Conservation (phyloP, 2,329 filamentous ascomycete genomes). For the Fonsecaea nubica region DNA sequence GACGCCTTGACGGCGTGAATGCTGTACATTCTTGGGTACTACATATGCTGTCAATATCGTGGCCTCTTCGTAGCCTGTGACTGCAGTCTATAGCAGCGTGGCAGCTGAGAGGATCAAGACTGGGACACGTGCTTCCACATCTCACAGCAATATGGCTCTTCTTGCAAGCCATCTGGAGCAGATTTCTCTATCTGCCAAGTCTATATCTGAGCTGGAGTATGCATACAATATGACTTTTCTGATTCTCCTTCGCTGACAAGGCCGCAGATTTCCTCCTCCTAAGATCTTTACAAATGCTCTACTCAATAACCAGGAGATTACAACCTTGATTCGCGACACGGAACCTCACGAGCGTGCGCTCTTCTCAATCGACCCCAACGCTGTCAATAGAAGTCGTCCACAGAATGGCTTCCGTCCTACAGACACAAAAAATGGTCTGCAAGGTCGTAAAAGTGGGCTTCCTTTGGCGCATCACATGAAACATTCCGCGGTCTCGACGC, state of each 20-base stretch:
- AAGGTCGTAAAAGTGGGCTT: slow-evolving; percentile 47
- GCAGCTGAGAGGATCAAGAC: slow-evolving; percentile 6
- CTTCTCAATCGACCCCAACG: slow-evolving; percentile 84
- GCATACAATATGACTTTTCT: slow-evolving; percentile 42
- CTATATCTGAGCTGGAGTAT: slow-evolving; percentile 76
- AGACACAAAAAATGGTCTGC: slow-evolving; percentile 11
- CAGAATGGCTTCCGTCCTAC: slow-evolving; percentile 4
- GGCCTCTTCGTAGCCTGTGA: neutral
- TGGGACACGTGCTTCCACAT: slow-evolving; percentile 17
- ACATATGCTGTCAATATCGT: neutral
- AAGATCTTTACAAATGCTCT: slow-evolving; percentile 96
- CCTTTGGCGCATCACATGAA: slow-evolving; percentile 70
- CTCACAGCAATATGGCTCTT: slow-evolving; percentile 64
- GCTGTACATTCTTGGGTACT: neutral
- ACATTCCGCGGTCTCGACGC: slow-evolving; percentile 78
- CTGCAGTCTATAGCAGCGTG: neutral
- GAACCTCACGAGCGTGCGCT: slow-evolving; percentile 93
- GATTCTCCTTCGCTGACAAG: slow-evolving; percentile 28
- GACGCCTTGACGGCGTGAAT: neutral
- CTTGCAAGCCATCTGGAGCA: slow-evolving; percentile 76
- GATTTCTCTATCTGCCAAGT: slow-evolving; percentile 75
- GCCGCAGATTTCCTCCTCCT: slow-evolving; percentile 78
- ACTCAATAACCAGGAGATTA: slow-evolving; percentile 88
- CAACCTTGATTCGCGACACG: slow-evolving; percentile 90
- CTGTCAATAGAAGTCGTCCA: slow-evolving; percentile 51